Conservation (phyloP, 75 land plant genomes). For the Chamaecyparis obtusa region DNA sequence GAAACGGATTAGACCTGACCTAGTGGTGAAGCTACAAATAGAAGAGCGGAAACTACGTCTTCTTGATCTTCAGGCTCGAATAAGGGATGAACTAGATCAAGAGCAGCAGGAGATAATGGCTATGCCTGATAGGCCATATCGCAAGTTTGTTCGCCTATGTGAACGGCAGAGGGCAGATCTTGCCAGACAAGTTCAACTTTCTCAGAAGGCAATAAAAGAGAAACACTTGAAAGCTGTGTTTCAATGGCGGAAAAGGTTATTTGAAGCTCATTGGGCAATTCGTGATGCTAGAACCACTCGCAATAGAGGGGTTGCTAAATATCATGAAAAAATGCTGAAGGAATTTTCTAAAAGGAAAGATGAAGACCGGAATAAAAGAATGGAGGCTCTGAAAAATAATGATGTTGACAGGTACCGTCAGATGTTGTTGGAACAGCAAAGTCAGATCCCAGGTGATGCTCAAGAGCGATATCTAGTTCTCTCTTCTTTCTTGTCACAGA, state of each 20-base stretch:
- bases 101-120: slow-evolving; percentile 99
- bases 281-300: slow-evolving; percentile 96
- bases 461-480: slow-evolving; percentile 92
- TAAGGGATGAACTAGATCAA: slow-evolving; percentile 90
- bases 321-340: slow-evolving; percentile 92
- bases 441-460: slow-evolving; percentile 93
- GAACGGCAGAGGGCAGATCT: slow-evolving; percentile 91
- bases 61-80: slow-evolving; percentile 72
- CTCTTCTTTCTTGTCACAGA: slow-evolving; percentile 90
- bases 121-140: slow-evolving; percentile 91
- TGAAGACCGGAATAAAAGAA: slow-evolving; percentile 91
- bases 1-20: slow-evolving; percentile 81
- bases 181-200: slow-evolving; percentile 69
- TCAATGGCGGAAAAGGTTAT: slow-evolving; percentile 93
- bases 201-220: slow-evolving; percentile 79
- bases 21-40: slow-evolving; percentile 79
- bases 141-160: slow-evolving; percentile 92
- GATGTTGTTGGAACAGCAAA: slow-evolving; percentile 93
- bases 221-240: slow-evolving; percentile 86
- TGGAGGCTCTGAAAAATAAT: slow-evolving; percentile 99
- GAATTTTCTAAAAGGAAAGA: slow-evolving; percentile 97
- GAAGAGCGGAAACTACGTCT: slow-evolving; percentile 88
- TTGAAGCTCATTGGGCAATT: slow-evolving; percentile 96
- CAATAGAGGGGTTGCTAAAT: slow-evolving; percentile 95
- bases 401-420: slow-evolving; percentile 97